A percentile compares a stretch with the other conserved stretches of the same genome.
phyloP scores from a whole-genome alignment of 805 yeast species.

The Dipodascus albidus region DNA sequence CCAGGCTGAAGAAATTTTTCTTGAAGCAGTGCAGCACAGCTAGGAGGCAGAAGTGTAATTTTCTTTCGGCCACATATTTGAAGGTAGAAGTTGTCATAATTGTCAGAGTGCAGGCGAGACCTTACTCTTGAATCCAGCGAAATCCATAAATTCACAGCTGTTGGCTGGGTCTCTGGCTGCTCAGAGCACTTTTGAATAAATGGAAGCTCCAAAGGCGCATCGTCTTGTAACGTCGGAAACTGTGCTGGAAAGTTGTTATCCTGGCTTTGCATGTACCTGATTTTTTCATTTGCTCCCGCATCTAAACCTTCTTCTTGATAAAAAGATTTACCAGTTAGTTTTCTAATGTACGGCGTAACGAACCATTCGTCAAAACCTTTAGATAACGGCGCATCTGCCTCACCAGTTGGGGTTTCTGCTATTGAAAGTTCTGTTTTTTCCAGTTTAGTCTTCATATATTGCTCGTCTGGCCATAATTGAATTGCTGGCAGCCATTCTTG shows the following conservation, averaged over 20 bases:
- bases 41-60: slow-evolving; percentile 26
- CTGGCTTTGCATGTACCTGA: slow-evolving; percentile 29
- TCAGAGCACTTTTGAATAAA: slow-evolving; percentile 9
- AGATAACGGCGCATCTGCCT: slow-evolving; percentile 28
- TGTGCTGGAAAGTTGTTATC: slow-evolving; percentile 24
- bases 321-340: slow-evolving; percentile 18
- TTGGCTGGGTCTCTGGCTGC: slow-evolving; percentile 18
- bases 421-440: slow-evolving; percentile 13
- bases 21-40: slow-evolving; percentile 10
- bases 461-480: neutral
- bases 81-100: slow-evolving; percentile 28
- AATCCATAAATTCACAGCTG: slow-evolving; percentile 30
- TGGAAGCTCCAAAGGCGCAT: slow-evolving; percentile 11
- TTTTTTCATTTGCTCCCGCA: slow-evolving; percentile 5
- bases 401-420: slow-evolving; percentile 27
- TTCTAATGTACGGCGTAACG: slow-evolving; percentile 22
- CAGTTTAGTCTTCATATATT: slow-evolving; percentile 3
- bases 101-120: slow-evolving; percentile 27
- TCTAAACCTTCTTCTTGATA: slow-evolving; percentile 12
- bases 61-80: slow-evolving; percentile 26
- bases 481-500: neutral
- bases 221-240: slow-evolving; percentile 13
- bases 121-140: slow-evolving; percentile 21
- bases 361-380: slow-evolving; percentile 12
- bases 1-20: slow-evolving; percentile 23